phyloP scores from a whole-genome alignment of 1,139 yeast species.

The Suhomyces maxii region DNA sequence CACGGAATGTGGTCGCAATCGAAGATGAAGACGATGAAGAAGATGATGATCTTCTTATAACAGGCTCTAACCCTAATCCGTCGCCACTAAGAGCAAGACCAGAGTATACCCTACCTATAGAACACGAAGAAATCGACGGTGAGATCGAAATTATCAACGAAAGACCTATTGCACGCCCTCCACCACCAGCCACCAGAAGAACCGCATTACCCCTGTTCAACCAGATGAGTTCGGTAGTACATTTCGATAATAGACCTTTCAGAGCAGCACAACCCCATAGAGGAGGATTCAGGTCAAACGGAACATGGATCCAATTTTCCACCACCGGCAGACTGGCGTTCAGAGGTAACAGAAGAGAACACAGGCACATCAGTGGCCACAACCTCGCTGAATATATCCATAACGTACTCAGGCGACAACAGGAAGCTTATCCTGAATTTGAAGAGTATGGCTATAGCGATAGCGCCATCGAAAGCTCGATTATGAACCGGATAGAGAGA shows the following conservation, averaged over 20 bases:
- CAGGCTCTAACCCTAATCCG: slow-evolving; percentile 17
- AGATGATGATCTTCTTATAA: slow-evolving; percentile 21
- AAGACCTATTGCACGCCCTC: slow-evolving; percentile 15
- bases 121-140: slow-evolving; percentile 15
- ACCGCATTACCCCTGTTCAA: slow-evolving; percentile 3
- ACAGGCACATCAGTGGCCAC: slow-evolving; percentile 1
- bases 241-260: background rate
- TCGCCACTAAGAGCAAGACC: slow-evolving; percentile 4
- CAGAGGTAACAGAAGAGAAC: slow-evolving; percentile 2
- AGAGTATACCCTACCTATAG: background rate
- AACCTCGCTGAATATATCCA: slow-evolving; percentile 6
- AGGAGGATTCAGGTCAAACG: background rate
- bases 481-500: slow-evolving; percentile 43
- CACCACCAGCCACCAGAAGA: slow-evolving; percentile 1
- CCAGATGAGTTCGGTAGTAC: slow-evolving; percentile 5
- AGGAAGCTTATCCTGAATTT: background rate
- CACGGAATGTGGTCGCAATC: slow-evolving; percentile 3
- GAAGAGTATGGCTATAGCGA: slow-evolving; percentile 4
- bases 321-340: slow-evolving; percentile 4
- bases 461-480: slow-evolving; percentile 27
- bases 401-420: slow-evolving; percentile 3
- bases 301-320: slow-evolving; percentile 6
- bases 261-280: background rate
- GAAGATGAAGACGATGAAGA: slow-evolving; percentile 10
- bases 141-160: slow-evolving; percentile 30